Evolutionary conservation across 257 asterid species (phyloP).

Genomic region (Galeopsis tetrahit): DNA sequence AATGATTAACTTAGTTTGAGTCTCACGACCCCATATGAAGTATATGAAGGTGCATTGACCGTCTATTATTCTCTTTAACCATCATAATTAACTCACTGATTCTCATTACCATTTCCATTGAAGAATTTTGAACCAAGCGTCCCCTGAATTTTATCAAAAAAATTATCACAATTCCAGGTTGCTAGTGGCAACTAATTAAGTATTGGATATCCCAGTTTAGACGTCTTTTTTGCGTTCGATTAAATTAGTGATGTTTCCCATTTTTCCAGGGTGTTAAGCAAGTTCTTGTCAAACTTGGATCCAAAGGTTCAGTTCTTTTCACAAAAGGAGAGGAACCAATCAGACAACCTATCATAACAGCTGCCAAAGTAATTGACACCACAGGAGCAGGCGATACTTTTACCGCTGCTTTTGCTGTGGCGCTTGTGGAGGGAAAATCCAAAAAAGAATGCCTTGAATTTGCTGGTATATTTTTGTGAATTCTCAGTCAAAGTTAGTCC

Average conservation of each 20-base stretch:
- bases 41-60: too few species aligned
- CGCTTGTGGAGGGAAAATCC: constrained; percentile 88
- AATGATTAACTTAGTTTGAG: too few species aligned
- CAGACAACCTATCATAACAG: constrained; percentile 71
- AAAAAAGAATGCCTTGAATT: constrained; percentile 71
- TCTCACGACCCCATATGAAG: too few species aligned
- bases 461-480: constrained; percentile 59
- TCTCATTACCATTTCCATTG: too few species aligned
- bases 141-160: neutral
- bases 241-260: neutral
- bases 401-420: constrained; percentile 95
- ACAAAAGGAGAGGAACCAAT: constrained; percentile 78
- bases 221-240: neutral
- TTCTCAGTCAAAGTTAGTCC: neutral
- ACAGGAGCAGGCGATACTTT: constrained; percentile 99
- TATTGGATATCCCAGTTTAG: neutral
- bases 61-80: too few species aligned
- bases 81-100: too few species aligned
- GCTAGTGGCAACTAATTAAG: neutral
- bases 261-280: constrained; percentile 82
- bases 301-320: constrained; percentile 81
- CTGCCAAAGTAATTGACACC: constrained; percentile 82
- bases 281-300: constrained; percentile 93
- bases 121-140: too few species aligned
- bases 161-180: neutral